Conservation (phyloP, 1,284 basidiomycete species). For the Boletellus dicymbophilus region DNA sequence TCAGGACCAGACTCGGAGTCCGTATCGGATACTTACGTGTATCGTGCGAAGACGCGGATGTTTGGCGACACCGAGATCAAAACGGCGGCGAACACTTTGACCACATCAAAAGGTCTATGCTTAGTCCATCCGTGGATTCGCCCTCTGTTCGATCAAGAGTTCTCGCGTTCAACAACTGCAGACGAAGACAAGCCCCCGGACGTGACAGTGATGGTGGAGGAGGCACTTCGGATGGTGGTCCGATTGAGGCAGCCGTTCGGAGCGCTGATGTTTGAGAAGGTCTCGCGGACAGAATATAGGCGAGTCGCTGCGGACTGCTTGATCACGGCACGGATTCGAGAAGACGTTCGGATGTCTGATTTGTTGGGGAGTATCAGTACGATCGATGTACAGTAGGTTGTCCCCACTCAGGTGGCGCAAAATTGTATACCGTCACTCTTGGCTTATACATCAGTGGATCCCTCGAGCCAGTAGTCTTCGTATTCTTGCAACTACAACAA, state of each 20-base stretch:
- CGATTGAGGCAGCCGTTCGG: slow-evolving; percentile 10
- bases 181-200: no score
- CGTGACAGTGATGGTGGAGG: no score
- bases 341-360: not conserved
- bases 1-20: not conserved
- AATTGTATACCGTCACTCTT: no score
- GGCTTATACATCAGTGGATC: no score
- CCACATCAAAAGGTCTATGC: not conserved
- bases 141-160: slow-evolving; percentile 12
- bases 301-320: slow-evolving; percentile 4
- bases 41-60: not conserved
- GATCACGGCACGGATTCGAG: not conserved
- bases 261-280: slow-evolving; percentile 3
- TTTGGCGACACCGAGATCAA: slow-evolving; percentile 6
- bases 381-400: slow-evolving; percentile 8
- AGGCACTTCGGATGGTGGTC: slow-evolving; percentile 3
- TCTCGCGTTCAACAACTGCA: not conserved
- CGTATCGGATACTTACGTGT: not conserved
- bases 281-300: not conserved
- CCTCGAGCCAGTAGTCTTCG: no score
- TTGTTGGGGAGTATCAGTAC: not conserved
- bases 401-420: no score
- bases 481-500: no score
- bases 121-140: slow-evolving; percentile 14
- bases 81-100: slow-evolving; percentile 1